phyloP scores from a whole-genome alignment of 192 early-diverging fungal genomes.

The Backusella liffmaniae region DNA sequence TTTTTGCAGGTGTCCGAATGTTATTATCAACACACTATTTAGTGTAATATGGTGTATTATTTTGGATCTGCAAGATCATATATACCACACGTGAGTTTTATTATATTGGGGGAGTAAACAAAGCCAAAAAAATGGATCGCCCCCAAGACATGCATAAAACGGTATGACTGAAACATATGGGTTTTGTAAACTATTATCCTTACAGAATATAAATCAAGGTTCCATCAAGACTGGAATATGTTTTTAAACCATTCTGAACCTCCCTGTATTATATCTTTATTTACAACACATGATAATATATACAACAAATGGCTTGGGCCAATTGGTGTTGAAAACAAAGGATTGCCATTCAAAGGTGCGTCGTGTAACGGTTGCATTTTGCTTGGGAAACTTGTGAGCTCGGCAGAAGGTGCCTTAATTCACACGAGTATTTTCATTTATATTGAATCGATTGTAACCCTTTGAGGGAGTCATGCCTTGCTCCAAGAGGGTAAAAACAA shows the following conservation, averaged over 20 bases:
- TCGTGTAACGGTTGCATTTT: neutral
- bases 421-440: neutral
- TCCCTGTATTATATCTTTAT: neutral
- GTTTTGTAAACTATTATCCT: neutral
- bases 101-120: neutral
- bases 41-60: neutral
- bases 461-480: conserved; percentile 4
- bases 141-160: neutral
- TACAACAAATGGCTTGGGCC: neutral
- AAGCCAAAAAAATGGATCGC: neutral
- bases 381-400: conserved; percentile 1
- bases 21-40: neutral
- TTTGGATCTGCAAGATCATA: conserved; percentile 4
- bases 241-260: neutral
- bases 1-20: neutral
- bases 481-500: neutral
- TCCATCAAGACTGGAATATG: neutral
- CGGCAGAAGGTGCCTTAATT: neutral
- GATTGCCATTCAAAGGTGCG: neutral
- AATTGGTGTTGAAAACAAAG: neutral
- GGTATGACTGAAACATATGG: neutral
- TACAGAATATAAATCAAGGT: too few species aligned
- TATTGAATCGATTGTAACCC: neutral
- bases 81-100: neutral
- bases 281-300: neutral